Evolutionary conservation across 257 asterid species (phyloP).

Genomic region (Scutellaria galericulata): DNA sequence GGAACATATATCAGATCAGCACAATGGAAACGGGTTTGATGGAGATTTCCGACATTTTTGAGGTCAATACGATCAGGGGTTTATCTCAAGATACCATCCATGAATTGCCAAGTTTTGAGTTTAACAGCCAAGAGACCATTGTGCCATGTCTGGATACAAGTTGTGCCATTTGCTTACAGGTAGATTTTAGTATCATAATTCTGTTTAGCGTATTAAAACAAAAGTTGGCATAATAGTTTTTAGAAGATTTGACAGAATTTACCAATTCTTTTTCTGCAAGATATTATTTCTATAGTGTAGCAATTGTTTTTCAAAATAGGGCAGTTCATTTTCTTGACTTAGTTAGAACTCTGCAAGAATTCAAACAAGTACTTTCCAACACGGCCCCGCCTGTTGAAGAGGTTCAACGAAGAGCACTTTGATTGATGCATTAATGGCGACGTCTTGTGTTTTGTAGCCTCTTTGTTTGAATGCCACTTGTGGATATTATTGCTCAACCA

Average conservation of each 20-base stretch:
- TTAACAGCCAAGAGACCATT: slow-evolving; percentile 30
- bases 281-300: background rate
- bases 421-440: slow-evolving; percentile 4
- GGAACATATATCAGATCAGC: slow-evolving; percentile 59
- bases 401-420: slow-evolving; percentile 13
- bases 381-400: slow-evolving; percentile 25
- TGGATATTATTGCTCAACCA: slow-evolving; percentile 8
- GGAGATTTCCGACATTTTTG: slow-evolving; percentile 86
- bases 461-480: slow-evolving; percentile 7
- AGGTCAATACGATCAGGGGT: slow-evolving; percentile 59
- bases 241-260: background rate
- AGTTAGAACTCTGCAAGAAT: background rate
- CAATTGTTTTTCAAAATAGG: background rate
- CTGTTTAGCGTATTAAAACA: slow-evolving; percentile 19
- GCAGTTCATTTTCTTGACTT: background rate
- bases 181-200: slow-evolving; percentile 24
- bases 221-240: background rate
- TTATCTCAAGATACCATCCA: slow-evolving; percentile 57
- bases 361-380: slow-evolving; percentile 1
- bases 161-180: slow-evolving; percentile 89
- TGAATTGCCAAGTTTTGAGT: slow-evolving; percentile 54
- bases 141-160: slow-evolving; percentile 38
- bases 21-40: slow-evolving; percentile 66
- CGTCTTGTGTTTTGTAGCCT: background rate
- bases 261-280: background rate